Evolutionary conservation across 305 asterid species (phyloP), one percentile per base, ranked within the genome.

Genomic region (Galium porrigens): DNA sequence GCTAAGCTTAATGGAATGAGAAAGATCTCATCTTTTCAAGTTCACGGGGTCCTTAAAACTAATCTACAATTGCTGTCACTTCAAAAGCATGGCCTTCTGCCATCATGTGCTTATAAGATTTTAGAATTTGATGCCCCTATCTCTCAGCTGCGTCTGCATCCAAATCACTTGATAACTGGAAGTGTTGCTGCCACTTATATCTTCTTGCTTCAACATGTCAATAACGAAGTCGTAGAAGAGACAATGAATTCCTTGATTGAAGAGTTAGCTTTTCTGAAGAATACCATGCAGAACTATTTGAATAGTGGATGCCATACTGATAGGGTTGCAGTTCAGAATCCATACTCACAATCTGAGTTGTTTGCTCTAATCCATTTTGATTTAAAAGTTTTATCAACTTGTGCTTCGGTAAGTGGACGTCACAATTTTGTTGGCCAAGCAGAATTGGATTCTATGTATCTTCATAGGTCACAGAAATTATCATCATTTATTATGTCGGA

Each of bases 11-110:
- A 46, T 51, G 81, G 74, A 66, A 77, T 74, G 63, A 67, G 72
- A 72, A 83, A 41, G 74, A 72, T 84, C 64, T 80, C 89, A 66
- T 81, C 95, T 60, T 82, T 86, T 77, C 97, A 89, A 84, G 86
- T 94, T 77, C 95, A 94, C 68, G 97, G 99, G 73, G 86, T 87
- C 73, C 97, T 94, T 67, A 94, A 86, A 80, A 94, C 99, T 76
- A 94, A 89, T 80, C 79, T 94, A 67, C 99, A 94, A 62, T 76
- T 94, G 77, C 61, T 89, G 76, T 94, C 96, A 4, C 94, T 94
- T 64, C 99, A 94, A 84, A 94, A 94, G 81, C 82, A 77, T 77
- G 99, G 99, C 61, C 91, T 94, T 74, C 77, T 80, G 56, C 75
- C 96, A 12, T 84, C 94, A 71, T 87, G 88, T 63, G 90, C 86